These are phyloP conservation scores for Lactarius quietus DNA, from an alignment of 768 basidiomycete genomes.

Conservation along the genomic window DNA sequence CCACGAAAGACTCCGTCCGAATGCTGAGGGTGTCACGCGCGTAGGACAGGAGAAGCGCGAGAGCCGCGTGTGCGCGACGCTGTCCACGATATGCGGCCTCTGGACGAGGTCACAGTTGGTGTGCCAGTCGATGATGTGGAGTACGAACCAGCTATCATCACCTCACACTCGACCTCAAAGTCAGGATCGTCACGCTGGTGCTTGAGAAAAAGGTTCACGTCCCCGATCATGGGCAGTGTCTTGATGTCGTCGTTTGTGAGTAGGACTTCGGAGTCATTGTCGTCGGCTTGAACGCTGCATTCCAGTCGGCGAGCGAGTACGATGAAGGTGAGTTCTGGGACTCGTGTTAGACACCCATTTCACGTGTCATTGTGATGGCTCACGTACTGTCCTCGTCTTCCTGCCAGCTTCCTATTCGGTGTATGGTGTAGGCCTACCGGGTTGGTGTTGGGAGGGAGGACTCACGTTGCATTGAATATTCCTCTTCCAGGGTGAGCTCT, in stretches of 20 bases:
- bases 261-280: background rate
- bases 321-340: conserved; percentile 82
- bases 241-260: conserved; percentile 32
- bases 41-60: conserved; percentile 66
- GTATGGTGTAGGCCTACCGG: background rate
- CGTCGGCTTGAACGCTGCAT: background rate
- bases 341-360: background rate
- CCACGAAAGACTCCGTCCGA: conserved; percentile 52
- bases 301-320: conserved; percentile 52
- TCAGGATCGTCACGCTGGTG: conserved; percentile 37
- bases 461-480: conserved; percentile 87
- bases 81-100: conserved; percentile 65
- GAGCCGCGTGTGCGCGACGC: conserved; percentile 60
- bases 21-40: conserved; percentile 45
- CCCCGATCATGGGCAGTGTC: conserved; percentile 73
- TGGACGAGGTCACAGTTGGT: conserved; percentile 32
- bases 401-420: conserved; percentile 71
- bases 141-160: conserved; percentile 83
- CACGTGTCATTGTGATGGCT: background rate
- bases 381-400: conserved; percentile 73
- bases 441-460: background rate
- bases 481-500: conserved; percentile 72
- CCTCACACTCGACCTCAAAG: conserved; percentile 79
- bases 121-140: background rate
- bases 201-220: conserved; percentile 88